Evolutionary conservation across 2,329 filamentous ascomycete genomes (phyloP), one percentile per base, ranked within the genome.

Genomic region (Fusarium sacchari): DNA sequence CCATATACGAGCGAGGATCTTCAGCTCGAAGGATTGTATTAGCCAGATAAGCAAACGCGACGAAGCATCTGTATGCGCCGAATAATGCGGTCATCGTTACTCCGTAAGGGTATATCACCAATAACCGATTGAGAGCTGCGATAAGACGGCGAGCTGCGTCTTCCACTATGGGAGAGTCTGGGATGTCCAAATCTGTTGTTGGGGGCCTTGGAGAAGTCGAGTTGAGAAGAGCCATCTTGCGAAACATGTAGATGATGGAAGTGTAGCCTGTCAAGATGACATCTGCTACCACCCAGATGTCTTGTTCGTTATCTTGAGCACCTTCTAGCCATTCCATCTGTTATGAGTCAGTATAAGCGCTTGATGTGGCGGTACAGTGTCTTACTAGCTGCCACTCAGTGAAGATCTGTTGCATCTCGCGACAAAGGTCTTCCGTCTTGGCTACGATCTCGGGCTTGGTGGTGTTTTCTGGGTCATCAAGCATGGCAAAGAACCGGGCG

Each of bases 221-320:
- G 53, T 78, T 66, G 17, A 80, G 73, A 13, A 78, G 66, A 26
- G 71, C 71, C 69, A 77, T 77, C 53, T 81, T 81, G 52, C 80
- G 77, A 26, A 81, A 79, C 79, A 81, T 81, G 67, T 80, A 81
- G 34, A 81, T 77, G 53, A 81, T 76, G 58, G 74, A 78, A 8
- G 78, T 80, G 46, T 80, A 80, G 2, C 79, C 78, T 0, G 77
- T 79, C 10, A 81, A 60, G 10, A 78, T 68, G n/a, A 79, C 71
- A 30, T 81, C 80, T 17, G 67, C 71, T 3, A 80, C 70, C 8
- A 74, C 63, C 79, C 79, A 81, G 0, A 75, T 63, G 5, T 80
- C 75, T 17, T 72, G 61, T n/a, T 73, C 71, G 12, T 70, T 75
- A 4, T 72, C 57, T 10, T 73, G 67, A 5, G 67, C 63, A 20